Percentiles rank a stretch among this genome's conserved stretches.
Evolutionary conservation across 2,329 filamentous ascomycete genomes (phyloP).

Genomic region (Cylindrodendrum hubeiense): DNA sequence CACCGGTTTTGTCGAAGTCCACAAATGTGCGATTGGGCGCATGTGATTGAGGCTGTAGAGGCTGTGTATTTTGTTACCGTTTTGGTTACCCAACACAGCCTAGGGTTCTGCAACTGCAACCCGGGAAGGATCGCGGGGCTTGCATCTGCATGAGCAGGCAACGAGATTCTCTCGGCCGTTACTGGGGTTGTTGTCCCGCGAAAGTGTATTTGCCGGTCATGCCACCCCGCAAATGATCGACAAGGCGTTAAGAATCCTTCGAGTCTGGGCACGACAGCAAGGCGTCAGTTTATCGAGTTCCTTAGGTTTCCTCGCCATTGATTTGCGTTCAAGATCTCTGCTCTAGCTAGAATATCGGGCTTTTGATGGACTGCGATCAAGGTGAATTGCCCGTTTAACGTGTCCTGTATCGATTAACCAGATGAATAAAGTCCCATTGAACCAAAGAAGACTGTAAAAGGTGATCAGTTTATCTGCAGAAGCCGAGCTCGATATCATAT

Average conservation of each 20-base stretch:
- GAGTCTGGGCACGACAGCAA: not conserved
- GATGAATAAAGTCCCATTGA: no score
- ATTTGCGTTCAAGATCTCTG: no score
- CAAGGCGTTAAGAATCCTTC: not conserved
- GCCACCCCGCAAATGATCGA: not conserved
- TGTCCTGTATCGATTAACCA: no score
- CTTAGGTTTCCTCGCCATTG: not conserved
- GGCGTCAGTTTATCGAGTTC: not conserved
- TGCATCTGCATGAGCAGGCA: constrained; percentile 5
- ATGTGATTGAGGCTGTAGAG: not conserved
- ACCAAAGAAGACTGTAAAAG: no score
- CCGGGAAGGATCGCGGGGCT: not conserved
- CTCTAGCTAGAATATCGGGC: no score
- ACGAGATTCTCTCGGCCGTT: constrained; percentile 3
- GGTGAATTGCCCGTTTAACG: no score
- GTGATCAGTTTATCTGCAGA: no score
- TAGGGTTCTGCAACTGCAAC: not conserved
- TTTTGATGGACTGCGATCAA: no score
- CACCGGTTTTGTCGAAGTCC: no score
- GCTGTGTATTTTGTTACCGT: not conserved
- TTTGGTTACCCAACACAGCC: not conserved
- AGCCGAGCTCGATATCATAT: no score
- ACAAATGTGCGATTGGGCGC: no score
- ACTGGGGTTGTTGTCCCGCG: not conserved
- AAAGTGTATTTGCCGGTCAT: not conserved